Evolutionary conservation across 2,329 filamentous ascomycete species (phyloP), one percentile per base, ranked within the genome.

Genomic region (Phialemonium atrogriseum): DNA sequence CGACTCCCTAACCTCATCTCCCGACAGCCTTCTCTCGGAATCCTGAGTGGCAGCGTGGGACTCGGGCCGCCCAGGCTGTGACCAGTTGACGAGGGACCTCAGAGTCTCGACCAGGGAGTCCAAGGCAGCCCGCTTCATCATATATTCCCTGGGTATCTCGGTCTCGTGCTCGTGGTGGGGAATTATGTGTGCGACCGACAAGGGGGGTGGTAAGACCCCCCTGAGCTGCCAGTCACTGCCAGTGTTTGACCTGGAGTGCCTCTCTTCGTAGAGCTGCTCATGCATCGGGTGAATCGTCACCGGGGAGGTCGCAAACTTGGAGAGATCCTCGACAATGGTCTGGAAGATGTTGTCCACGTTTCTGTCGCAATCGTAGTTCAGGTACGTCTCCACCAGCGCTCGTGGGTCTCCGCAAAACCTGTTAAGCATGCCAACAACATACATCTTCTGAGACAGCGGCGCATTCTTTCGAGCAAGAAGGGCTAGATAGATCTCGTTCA

Each of bases 331-430:
- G 30, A 98, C 88, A 33, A 96, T 80, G 13, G 74, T 81, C 58
- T 98, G 91, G 55, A 94, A 98, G 57, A 96, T 91, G 56, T 98
- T 98, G 59, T 96, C 89, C 37, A 96, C 75, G 24, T 86, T 87
- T 38, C 89, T 74, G 50, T 96, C 93, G 59, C 91, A 98, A 54
- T 98, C 91, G 51, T 98, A 98, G 57, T 98, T 98, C 40, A 98
- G 73, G 56, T 98, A 98, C 10, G 88, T 81, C 57, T 98, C 91
- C 11, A 98, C 91, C 29, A 98, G 57, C 0, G 86, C 88, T 43
- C 85, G 74, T 2, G 89, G 85, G 52, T 98, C 91, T 11, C 76
- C 78, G 37, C 83, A 88, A 28, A 98, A 68, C 36, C 89, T 73
- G 46, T 85, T 83, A 32, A 98, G 69, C 16, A 98, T 77, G 38